phyloP scores from a whole-genome alignment of 2,329 filamentous ascomycete species.

The Ophiocordyceps camponoti-leonardi region DNA sequence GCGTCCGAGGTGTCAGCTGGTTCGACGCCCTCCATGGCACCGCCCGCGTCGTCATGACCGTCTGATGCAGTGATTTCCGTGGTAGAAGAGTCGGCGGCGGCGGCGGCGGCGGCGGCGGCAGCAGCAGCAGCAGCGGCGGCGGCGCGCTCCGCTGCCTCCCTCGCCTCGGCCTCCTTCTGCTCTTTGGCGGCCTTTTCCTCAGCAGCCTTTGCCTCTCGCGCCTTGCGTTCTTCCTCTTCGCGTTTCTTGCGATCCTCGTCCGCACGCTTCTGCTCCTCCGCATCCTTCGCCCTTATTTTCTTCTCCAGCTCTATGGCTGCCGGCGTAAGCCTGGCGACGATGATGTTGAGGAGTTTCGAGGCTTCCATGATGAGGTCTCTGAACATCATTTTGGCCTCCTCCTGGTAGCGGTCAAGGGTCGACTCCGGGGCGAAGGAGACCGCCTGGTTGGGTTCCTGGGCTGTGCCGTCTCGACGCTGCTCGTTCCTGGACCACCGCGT shows the following conservation, averaged over 20 bases:
- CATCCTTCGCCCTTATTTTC: constrained; percentile 44
- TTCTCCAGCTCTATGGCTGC: constrained; percentile 71
- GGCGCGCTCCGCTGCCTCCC: constrained; percentile 38
- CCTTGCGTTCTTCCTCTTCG: constrained; percentile 47
- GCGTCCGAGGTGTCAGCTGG: constrained; percentile 16
- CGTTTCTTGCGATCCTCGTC: constrained; percentile 43
- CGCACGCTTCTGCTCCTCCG: constrained; percentile 28
- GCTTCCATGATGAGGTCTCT: constrained; percentile 45
- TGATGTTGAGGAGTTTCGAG: constrained; percentile 46
- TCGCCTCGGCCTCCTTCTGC: constrained; percentile 54
- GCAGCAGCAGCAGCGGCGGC: constrained; percentile 44
- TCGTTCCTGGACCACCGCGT: constrained; percentile 27
- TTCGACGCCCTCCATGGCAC: constrained; percentile 68
- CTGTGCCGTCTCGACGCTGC: constrained; percentile 25
- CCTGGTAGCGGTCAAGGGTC: constrained; percentile 68
- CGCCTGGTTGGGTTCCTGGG: constrained; percentile 52
- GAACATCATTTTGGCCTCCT: constrained; percentile 80
- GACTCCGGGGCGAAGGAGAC: constrained; percentile 56
- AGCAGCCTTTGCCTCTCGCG: constrained; percentile 54
- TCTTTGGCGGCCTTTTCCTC: constrained; percentile 49
- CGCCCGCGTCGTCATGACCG: constrained; percentile 7
- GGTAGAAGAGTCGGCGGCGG: constrained; percentile 5
- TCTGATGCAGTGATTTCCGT: constrained; percentile 1
- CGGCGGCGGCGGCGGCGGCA: constrained; percentile 38
- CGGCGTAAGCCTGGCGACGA: constrained; percentile 62